Evolutionary conservation across 805 yeast genomes (phyloP).

Genomic region (Yarrowia sp.): DNA sequence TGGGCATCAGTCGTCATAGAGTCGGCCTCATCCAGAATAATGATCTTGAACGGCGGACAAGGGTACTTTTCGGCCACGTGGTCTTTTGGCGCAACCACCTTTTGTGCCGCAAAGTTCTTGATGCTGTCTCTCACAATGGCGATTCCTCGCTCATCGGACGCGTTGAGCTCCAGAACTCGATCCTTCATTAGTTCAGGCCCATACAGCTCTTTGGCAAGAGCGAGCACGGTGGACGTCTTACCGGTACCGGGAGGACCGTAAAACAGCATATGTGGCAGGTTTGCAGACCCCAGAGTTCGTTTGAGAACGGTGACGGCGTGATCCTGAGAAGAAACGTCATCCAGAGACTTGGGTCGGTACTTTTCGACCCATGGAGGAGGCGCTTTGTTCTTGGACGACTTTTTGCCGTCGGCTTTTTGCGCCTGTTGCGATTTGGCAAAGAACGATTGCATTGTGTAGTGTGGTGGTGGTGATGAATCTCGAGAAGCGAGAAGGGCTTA

Average conservation of each 20-base stretch:
- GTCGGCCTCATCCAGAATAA: conserved; percentile 91
- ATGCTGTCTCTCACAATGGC: conserved; percentile 97
- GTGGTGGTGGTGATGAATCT: not conserved
- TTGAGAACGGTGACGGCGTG: conserved; percentile 82
- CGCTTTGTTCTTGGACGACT: not conserved
- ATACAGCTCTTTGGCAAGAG: conserved; percentile 81
- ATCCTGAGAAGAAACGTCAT: conserved; percentile 88
- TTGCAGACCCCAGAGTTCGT: conserved; percentile 73
- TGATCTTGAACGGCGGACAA: conserved; percentile 93
- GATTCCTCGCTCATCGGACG: conserved; percentile 96
- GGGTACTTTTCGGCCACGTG: conserved; percentile 75
- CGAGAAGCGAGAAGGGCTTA: not conserved
- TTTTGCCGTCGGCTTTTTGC: conserved; percentile 3
- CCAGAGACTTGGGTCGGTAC: conserved; percentile 75
- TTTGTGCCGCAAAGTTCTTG: conserved; percentile 86
- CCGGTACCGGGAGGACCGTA: conserved; percentile 97
- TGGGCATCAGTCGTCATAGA: conserved; percentile 89
- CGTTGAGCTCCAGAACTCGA: conserved; percentile 93
- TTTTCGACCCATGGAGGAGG: conserved; percentile 27
- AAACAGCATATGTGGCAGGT: conserved; percentile 69
- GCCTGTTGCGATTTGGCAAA: conserved; percentile 23
- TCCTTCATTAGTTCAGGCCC: conserved; percentile 74
- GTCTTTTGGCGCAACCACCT: conserved; percentile 74
- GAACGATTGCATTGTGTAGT: conserved; percentile 10
- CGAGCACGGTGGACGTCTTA: conserved; percentile 83